Base-by-base conservation (phyloP, 73 alveolate species). In the Paramecium sonneborni region DNA sequence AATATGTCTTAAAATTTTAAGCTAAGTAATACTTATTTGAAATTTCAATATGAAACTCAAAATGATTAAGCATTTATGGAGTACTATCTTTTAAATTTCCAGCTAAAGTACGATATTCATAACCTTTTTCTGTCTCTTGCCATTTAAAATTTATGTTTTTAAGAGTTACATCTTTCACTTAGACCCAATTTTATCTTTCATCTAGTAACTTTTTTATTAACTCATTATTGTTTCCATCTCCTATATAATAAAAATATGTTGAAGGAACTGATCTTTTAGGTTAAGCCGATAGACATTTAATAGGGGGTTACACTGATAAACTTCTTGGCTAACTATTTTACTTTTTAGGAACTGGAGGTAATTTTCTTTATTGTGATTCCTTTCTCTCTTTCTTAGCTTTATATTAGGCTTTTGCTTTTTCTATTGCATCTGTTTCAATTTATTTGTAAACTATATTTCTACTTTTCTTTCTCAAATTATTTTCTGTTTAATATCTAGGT, bases 31-130 rank as follows among this genome's bases (percentile, higher is more conserved):
- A 55, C 46, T 90, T 90, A 76, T 90, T 90, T 10, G 87, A 32
- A 24, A 90, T 34, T 18, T 76, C 93, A 43, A 24, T 24, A 37
- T 90, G 94, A 52, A 76, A 90, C 57, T 90, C 94, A 76, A 90
- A 90, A 79, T 90, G 94, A 90, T 90, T 90, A 12, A 79, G 43
- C 74, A 79, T 23, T 20, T 38, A 14, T 34, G 41, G 41, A 3
- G 9, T 23, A 46, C n/a, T 20, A 38, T 46, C 90, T 26, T 79
- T 96, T 18, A 95, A 55, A 43, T 76, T 26, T 85, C 57, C 85
- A 57, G 85, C 85, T 68, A 87, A 85, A 14, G 85, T 88, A n/a
- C 95, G 95, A 88, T 92, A 95, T 74, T 92, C 95, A n/a, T 92
- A 92, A 46, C 96, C 96, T 57, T 93, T 95, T 1, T 95, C 92